Conservation (phyloP, 495 filamentous ascomycete genomes). For the Coniosporium apollinis region DNA sequence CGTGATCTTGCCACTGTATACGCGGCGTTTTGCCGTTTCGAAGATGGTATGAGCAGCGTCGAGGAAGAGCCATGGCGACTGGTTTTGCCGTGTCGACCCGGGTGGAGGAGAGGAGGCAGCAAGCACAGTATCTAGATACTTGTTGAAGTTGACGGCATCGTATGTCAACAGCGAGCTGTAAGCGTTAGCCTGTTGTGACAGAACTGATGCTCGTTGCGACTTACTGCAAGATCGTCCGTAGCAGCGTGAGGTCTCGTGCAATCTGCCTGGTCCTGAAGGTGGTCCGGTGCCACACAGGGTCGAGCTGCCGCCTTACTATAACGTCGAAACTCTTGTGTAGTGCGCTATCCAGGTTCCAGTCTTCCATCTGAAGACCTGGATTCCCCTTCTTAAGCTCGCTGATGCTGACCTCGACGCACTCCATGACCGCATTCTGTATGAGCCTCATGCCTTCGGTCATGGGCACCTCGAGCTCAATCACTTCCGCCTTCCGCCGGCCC, state of each 20-base stretch:
- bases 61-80: constrained; percentile 92
- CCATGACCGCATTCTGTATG: constrained; percentile 86
- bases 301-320: constrained; percentile 73
- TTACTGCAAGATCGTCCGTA: constrained; percentile 71
- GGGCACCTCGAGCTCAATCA: constrained; percentile 90
- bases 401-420: constrained; percentile 91
- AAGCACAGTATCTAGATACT: constrained; percentile 86
- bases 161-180: constrained; percentile 54
- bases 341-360: constrained; percentile 94
- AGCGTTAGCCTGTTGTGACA: constrained; percentile 1
- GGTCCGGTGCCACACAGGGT: constrained; percentile 93
- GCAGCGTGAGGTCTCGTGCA: constrained; percentile 68
- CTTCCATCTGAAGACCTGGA: constrained; percentile 80
- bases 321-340: constrained; percentile 85
- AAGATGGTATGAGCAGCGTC: constrained; percentile 93
- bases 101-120: constrained; percentile 79
- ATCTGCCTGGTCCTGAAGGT: constrained; percentile 92
- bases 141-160: constrained; percentile 81
- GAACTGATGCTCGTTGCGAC: constrained; percentile 9
- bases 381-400: constrained; percentile 81
- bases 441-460: constrained; percentile 90
- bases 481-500: constrained; percentile 82
- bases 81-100: constrained; percentile 70
- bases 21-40: constrained; percentile 70
- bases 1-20: constrained; percentile 57